A percentile compares a stretch with the other conserved stretches of the same genome.
These are phyloP conservation scores for Coemansia sp. DNA, from an alignment of 192 early-diverging fungal species.

Conservation along the genomic window DNA sequence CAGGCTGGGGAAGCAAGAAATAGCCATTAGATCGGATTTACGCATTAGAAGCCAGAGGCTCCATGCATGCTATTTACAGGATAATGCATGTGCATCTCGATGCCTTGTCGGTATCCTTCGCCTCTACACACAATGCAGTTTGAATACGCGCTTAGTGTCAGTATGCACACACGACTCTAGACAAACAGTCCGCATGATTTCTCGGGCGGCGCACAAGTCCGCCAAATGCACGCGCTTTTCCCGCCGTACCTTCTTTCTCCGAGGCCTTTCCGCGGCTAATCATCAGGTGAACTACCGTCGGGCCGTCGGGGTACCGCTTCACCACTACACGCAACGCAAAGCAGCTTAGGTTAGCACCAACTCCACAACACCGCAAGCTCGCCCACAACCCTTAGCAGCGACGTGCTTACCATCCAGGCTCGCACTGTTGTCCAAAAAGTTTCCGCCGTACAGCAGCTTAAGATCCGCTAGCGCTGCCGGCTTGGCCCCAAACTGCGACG, in stretches of 20 bases:
- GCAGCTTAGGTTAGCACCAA: background rate
- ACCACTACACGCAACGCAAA: constrained; percentile 8
- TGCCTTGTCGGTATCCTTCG: constrained; percentile 36
- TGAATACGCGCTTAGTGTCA: background rate
- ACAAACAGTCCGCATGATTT: background rate
- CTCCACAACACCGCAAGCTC: background rate
- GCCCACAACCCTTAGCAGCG: background rate
- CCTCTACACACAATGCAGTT: constrained; percentile 17
- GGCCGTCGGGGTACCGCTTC: constrained; percentile 10
- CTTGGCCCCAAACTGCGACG: constrained; percentile 29
- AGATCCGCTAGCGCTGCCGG: constrained; percentile 25
- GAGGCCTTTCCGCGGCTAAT: constrained; percentile 7
- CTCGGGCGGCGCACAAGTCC: background rate
- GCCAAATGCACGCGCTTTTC: background rate
- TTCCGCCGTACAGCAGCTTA: constrained; percentile 37
- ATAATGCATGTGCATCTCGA: constrained; percentile 46
- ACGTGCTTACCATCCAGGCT: constrained; percentile 24
- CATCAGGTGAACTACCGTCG: constrained; percentile 19
- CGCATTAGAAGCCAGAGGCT: background rate
- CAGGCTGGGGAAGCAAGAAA: background rate
- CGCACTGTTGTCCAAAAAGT: constrained; percentile 35
- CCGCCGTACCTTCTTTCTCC: constrained; percentile 22
- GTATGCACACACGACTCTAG: constrained; percentile 2
- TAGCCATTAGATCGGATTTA: background rate
- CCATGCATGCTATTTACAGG: constrained; percentile 21